Conservation (phyloP, 1,284 basidiomycete genomes). For the Fistulinella cinereoalba region DNA sequence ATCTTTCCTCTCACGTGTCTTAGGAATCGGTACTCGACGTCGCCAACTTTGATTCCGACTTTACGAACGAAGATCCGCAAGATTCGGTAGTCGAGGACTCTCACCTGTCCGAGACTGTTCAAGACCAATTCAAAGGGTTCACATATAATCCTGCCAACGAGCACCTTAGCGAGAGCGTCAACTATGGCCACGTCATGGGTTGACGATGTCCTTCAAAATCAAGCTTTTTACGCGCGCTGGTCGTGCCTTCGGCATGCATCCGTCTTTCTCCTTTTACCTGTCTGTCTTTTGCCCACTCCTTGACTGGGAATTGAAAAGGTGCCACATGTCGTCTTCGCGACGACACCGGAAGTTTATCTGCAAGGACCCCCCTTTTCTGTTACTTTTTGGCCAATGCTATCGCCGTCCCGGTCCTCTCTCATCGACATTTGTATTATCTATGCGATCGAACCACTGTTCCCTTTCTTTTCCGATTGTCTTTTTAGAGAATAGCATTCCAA, state of each 20-base stretch:
- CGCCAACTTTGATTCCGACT: conserved; percentile 93
- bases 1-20: conserved; percentile 24
- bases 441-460: conserved; percentile 4
- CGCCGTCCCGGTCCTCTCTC: conserved; percentile 1
- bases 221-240: conserved; percentile 21
- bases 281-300: too few species aligned
- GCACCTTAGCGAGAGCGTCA: conserved; percentile 75
- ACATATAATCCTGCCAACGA: conserved; percentile 82
- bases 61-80: conserved; percentile 88
- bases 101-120: conserved; percentile 88
- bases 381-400: neutral
- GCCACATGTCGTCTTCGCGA: neutral
- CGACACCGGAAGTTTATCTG: too few species aligned
- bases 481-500: conserved; percentile 3
- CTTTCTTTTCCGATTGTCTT: neutral
- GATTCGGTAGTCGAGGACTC: conserved; percentile 94
- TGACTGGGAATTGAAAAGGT: conserved; percentile 2
- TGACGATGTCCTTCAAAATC: conserved; percentile 7
- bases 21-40: conserved; percentile 80
- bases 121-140: conserved; percentile 90
- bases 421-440: conserved; percentile 11
- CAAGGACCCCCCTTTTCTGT: neutral
- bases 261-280: neutral
- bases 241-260: conserved; percentile 10
- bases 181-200: conserved; percentile 43